Conservation (phyloP, 2,329 filamentous ascomycete species). For the Trichoderma endophyticum region DNA sequence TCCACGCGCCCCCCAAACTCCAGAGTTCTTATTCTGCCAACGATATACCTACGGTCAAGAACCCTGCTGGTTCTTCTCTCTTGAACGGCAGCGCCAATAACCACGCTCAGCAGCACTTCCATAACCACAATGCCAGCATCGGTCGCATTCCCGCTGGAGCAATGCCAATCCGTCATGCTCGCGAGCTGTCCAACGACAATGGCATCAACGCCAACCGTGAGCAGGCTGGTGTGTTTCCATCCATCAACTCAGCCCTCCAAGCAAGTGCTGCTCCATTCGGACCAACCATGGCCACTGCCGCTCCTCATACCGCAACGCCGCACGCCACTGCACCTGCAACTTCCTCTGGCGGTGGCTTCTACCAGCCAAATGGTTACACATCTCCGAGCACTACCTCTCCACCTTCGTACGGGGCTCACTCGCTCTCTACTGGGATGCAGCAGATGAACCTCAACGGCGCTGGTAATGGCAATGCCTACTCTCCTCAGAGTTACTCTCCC, state of each 20-base stretch:
- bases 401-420: conserved; percentile 34
- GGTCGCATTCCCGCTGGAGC: conserved; percentile 71
- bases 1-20: conserved; percentile 65
- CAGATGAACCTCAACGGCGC: conserved; percentile 56
- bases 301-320: conserved; percentile 27
- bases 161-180: conserved; percentile 65
- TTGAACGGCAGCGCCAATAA: conserved; percentile 50
- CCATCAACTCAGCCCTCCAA: conserved; percentile 71
- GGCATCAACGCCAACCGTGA: conserved; percentile 41
- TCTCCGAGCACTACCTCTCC: conserved; percentile 26
- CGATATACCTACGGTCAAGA: conserved; percentile 84
- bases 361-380: conserved; percentile 30
- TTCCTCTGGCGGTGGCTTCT: conserved; percentile 33
- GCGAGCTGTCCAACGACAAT: conserved; percentile 61
- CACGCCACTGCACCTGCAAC: conserved; percentile 27
- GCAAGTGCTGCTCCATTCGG: conserved; percentile 78
- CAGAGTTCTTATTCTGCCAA: conserved; percentile 88
- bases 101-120: conserved; percentile 61
- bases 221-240: conserved; percentile 50
- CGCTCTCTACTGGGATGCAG: conserved; percentile 67
- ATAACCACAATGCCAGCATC: conserved; percentile 78
- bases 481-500: conserved; percentile 55
- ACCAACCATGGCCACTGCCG: conserved; percentile 45
- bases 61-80: conserved; percentile 48
- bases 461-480: conserved; percentile 46